A percentile compares a stretch with the other conserved stretches of the same genome.
Conservation (phyloP, 495 filamentous ascomycete species). For the Rhizodiscina lignyota region DNA sequence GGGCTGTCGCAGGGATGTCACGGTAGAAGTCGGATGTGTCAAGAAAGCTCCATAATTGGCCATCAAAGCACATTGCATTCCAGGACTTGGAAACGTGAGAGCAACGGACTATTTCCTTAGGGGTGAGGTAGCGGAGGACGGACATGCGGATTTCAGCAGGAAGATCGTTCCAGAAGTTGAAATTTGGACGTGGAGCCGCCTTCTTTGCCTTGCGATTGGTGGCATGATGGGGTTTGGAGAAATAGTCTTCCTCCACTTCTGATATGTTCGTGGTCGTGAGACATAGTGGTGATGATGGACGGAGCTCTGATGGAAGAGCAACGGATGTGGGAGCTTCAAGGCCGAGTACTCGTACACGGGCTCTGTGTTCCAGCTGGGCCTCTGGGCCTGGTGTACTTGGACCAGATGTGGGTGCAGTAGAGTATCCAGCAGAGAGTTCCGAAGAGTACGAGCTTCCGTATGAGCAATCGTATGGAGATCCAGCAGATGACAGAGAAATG, state of each 20-base stretch:
- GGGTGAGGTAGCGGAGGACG: slow-evolving; percentile 58
- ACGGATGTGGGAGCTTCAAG: slow-evolving; percentile 30
- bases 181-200: slow-evolving; percentile 25
- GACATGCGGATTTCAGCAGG: slow-evolving; percentile 68
- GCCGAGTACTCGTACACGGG: slow-evolving; percentile 34
- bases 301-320: slow-evolving; percentile 48
- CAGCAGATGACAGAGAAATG: slow-evolving; percentile 53
- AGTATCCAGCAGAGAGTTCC: slow-evolving; percentile 42
- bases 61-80: slow-evolving; percentile 81
- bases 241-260: slow-evolving; percentile 27
- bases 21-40: slow-evolving; percentile 79
- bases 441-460: slow-evolving; percentile 40
- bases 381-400: slow-evolving; percentile 32
- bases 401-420: slow-evolving; percentile 46
- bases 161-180: slow-evolving; percentile 68
- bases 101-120: slow-evolving; percentile 67
- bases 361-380: slow-evolving; percentile 23
- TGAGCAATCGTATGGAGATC: slow-evolving; percentile 32
- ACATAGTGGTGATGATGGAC: slow-evolving; percentile 22
- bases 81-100: slow-evolving; percentile 70
- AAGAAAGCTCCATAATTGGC: slow-evolving; percentile 76
- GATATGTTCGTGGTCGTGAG: slow-evolving; percentile 10
- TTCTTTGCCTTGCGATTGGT: slow-evolving; percentile 11
- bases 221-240: slow-evolving; percentile 23
- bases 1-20: slow-evolving; percentile 64